Base-by-base conservation (phyloP, 2,329 filamentous ascomycete species). In the Fusarium chlamydosporum region DNA sequence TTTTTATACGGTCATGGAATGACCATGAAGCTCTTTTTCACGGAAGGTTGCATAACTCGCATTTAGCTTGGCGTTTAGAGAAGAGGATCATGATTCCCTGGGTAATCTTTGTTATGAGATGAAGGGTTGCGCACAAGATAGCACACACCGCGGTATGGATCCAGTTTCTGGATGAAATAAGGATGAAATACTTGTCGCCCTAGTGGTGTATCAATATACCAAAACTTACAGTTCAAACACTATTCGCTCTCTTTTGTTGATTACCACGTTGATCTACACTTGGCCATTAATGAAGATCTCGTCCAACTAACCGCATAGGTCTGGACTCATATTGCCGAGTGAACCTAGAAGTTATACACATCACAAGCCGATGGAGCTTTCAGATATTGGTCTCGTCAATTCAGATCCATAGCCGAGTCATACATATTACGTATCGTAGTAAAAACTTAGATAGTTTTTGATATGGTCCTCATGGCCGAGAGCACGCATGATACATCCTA, bases 61-160 rank as follows among this genome's bases (percentile, higher is more conserved):
- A 66, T 73, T 70, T 65, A 71, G 70, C 66, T 71, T 43, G 72
- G 72, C 68, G 72, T 72, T 74, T 29, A 41, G 67, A 56, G 45
- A 59, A 48, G 34, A 47, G 46, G 43, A 56, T 54, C 20, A 63
- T 61, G 59, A 66, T 72, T 67, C 57, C 52, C 71, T 46, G 45
- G 63, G 42, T 57, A 48, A 42, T 50, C 18, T 57, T 61, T 46
- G 31, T 54, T 57, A 26, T 47, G 51, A 56, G 23, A 47, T 29
- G 43, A 37, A 35, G 8, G 34, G 48, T 47, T 38, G 40, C 33
- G 40, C 33, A 54, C 16, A 60, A 16, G 46, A 56, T 37, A 51
- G 57, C 48, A 54, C 18, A 29, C 23, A 38, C 58, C 41, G 55
- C 8, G 11, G 37, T 45, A 56, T 40, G 35, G 7, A 37, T 52